A percentile compares a stretch with the other conserved stretches of the same genome.
Conservation (phyloP, 352 stramenopile species). For the Globisporangium cystogenes region DNA sequence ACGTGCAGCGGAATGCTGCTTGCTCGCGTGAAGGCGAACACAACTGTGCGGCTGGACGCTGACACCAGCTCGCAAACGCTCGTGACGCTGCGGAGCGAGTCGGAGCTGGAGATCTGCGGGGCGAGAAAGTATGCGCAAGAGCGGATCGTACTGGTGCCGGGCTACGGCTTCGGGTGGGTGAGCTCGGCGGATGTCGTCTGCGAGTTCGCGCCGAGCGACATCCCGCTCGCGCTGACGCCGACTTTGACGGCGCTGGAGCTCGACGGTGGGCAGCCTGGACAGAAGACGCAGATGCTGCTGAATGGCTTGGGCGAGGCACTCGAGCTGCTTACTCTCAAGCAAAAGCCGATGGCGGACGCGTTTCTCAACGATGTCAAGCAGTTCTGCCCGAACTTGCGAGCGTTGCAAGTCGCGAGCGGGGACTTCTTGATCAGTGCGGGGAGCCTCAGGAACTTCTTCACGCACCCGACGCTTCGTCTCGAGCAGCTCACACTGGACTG, state of each 20-base stretch:
- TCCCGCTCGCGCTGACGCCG: not conserved
- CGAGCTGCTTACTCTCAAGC: not conserved
- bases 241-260: not conserved
- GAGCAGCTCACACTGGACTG: not conserved
- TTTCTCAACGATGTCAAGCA: not conserved
- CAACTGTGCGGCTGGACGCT: not conserved
- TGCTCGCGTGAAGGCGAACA: constrained; percentile 1
- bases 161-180: not conserved
- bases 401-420: not conserved
- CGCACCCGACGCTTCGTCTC: not conserved
- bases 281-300: not conserved
- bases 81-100: not conserved
- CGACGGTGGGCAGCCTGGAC: not conserved
- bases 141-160: not conserved
- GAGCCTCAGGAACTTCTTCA: not conserved
- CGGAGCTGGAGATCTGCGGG: not conserved
- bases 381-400: not conserved
- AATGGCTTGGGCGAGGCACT: not conserved
- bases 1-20: not conserved
- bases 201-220: not conserved
- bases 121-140: not conserved
- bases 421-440: not conserved
- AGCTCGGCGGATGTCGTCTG: not conserved
- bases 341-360: not conserved
- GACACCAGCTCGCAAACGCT: not conserved